Conservation (phyloP, 2,329 filamentous ascomycete species). For the Aspergillus pseudoviridinutans region DNA sequence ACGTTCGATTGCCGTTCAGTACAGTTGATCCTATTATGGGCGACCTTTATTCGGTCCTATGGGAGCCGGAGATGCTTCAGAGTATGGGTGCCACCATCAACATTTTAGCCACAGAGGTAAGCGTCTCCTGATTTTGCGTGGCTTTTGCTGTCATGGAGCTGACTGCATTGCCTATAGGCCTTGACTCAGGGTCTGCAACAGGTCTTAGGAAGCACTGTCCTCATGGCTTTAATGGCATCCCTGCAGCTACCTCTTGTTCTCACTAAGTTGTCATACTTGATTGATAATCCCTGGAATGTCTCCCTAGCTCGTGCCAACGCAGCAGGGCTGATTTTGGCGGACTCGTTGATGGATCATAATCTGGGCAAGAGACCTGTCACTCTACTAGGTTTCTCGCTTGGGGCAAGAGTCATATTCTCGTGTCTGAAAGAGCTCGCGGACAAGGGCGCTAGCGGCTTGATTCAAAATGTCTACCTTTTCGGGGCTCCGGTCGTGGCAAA, state of each 20-base stretch:
- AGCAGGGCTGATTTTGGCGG: conserved; percentile 86
- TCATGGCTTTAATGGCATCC: conserved; percentile 86
- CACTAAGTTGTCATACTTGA: conserved; percentile 90
- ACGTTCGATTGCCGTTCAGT: conserved; percentile 91
- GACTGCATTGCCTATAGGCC: conserved; percentile 54
- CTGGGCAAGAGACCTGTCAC: conserved; percentile 88
- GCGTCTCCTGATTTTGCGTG: conserved; percentile 15
- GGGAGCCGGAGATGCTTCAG: conserved; percentile 96
- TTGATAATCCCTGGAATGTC: conserved; percentile 98
- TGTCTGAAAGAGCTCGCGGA: conserved; percentile 82
- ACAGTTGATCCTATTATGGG: conserved; percentile 98
- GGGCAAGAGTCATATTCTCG: conserved; percentile 86
- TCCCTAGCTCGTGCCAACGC: conserved; percentile 85
- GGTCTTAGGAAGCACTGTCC: conserved; percentile 82
- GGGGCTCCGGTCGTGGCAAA: conserved; percentile 89
- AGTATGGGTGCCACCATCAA: conserved; percentile 99
- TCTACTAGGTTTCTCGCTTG: conserved; percentile 89
- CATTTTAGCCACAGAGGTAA: conserved; percentile 91
- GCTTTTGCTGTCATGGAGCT: conserved; percentile 14
- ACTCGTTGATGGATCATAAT: conserved; percentile 88
- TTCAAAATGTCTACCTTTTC: conserved; percentile 95
- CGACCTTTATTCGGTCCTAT: conserved; percentile 92
- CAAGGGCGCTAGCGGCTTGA: conserved; percentile 76
- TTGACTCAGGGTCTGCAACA: conserved; percentile 95
- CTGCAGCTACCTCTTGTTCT: conserved; percentile 88